phyloP scores from a whole-genome alignment of 495 filamentous ascomycete species.

The Trichoderma reesei region DNA sequence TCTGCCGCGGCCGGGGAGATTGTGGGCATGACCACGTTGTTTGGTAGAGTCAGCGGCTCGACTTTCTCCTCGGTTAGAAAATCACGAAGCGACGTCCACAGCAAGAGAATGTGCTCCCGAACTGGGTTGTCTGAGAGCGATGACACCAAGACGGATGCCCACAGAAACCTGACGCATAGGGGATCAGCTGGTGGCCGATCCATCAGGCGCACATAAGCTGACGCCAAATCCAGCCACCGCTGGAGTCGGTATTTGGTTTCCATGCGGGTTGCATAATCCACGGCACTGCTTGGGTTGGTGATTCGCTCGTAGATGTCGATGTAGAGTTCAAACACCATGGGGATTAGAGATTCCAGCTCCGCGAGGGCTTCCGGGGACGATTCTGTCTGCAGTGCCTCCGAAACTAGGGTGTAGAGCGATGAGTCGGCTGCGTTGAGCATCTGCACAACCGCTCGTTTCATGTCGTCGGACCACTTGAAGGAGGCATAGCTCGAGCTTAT shows the following conservation, averaged over 20 bases:
- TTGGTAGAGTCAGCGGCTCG: constrained; percentile 56
- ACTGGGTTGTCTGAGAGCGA: constrained; percentile 57
- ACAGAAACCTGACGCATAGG: constrained; percentile 59
- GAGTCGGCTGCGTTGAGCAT: constrained; percentile 59
- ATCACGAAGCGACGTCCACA: constrained; percentile 59
- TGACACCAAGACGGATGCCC: constrained; percentile 69
- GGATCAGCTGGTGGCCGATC: constrained; percentile 28
- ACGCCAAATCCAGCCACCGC: constrained; percentile 66
- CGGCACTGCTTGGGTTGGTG: constrained; percentile 62
- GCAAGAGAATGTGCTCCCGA: constrained; percentile 69
- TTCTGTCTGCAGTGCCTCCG: constrained; percentile 10
- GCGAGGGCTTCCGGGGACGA: background rate
- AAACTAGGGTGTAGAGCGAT: constrained; percentile 48
- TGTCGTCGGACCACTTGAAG: constrained; percentile 58
- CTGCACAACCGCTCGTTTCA: constrained; percentile 63
- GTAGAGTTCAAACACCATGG: constrained; percentile 81
- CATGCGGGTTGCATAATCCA: constrained; percentile 46
- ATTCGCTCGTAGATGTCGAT: constrained; percentile 73
- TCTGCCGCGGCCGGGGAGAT: constrained; percentile 72
- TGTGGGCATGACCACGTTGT: constrained; percentile 84
- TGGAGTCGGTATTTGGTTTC: constrained; percentile 59
- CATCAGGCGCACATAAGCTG: constrained; percentile 45
- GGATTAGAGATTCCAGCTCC: constrained; percentile 45
- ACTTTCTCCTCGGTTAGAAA: constrained; percentile 28
- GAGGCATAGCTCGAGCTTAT: constrained; percentile 52